A percentile compares a stretch with the other conserved stretches of the same genome.
These are phyloP conservation scores for Barbatosphaeria neglecta DNA, from an alignment of 495 filamentous ascomycete species.

Conservation along the genomic window DNA sequence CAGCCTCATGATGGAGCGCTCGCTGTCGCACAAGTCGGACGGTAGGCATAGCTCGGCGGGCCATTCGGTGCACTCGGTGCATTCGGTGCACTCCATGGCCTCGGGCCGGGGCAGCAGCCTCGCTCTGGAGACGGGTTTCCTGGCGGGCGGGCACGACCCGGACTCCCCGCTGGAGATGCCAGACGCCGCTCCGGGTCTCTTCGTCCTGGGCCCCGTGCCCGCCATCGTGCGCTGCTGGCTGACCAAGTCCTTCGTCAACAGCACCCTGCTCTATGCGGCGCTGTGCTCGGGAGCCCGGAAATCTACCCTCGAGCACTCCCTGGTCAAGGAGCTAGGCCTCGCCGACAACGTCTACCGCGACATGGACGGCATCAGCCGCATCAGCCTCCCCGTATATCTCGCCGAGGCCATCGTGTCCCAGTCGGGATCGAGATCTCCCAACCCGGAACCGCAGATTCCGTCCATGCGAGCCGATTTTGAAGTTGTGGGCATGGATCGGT, in stretches of 20 bases:
- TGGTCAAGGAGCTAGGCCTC: constrained; percentile 62
- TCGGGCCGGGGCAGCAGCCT: constrained; percentile 78
- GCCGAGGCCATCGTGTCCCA: constrained; percentile 79
- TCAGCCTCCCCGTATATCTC: constrained; percentile 74
- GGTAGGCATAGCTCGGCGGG: constrained; percentile 88
- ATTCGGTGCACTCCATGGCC: constrained; percentile 32
- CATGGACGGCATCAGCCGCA: constrained; percentile 47
- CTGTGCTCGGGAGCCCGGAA: constrained; percentile 85
- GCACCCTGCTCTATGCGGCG: constrained; percentile 78
- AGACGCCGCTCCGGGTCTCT: constrained; percentile 71
- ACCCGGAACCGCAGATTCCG: constrained; percentile 70
- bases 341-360: constrained; percentile 53
- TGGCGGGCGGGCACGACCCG: constrained; percentile 48
- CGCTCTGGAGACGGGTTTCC: constrained; percentile 60
- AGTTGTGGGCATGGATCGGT: constrained; percentile 44
- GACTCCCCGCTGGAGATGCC: constrained; percentile 53
- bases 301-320: constrained; percentile 60
- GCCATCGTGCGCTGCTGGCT: constrained; percentile 96
- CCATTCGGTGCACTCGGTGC: constrained; percentile 60
- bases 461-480: constrained; percentile 66
- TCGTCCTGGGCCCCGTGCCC: constrained; percentile 74
- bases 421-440: constrained; percentile 57
- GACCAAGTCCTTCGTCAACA: constrained; percentile 72
- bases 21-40: constrained; percentile 88
- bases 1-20: constrained; percentile 78